These are phyloP conservation scores for Candida boidinii DNA, from an alignment of 805 yeast genomes.

Conservation along the genomic window DNA sequence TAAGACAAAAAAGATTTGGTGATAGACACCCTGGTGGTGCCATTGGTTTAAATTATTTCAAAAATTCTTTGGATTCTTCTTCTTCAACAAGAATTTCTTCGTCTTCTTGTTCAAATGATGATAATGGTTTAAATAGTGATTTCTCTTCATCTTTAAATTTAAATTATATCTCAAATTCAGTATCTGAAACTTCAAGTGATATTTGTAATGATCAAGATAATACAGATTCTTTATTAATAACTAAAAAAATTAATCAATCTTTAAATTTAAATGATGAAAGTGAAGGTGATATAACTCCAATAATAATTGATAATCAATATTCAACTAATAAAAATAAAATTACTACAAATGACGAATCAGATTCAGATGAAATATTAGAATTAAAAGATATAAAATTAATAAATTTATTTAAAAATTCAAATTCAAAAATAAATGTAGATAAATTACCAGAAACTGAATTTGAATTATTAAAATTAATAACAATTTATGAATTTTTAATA, in stretches of 20 bases:
- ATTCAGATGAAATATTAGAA: slow-evolving; percentile 9
- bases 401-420: slow-evolving; percentile 16
- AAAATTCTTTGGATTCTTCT: neutral
- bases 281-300: too few relatives aligned
- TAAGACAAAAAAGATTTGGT: slow-evolving; percentile 51
- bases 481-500: slow-evolving; percentile 27
- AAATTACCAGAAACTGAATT: slow-evolving; percentile 22
- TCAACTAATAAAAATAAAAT: slow-evolving; percentile 4
- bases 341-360: slow-evolving; percentile 10
- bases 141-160: slow-evolving; percentile 8
- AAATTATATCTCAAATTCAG: too few relatives aligned
- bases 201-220: too few relatives aligned
- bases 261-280: too few relatives aligned
- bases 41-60: slow-evolving; percentile 49
- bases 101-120: too few relatives aligned
- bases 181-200: slow-evolving; percentile 10
- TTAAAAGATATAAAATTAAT: slow-evolving; percentile 12
- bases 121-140: slow-evolving; percentile 8
- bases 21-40: slow-evolving; percentile 89
- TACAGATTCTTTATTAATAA: too few relatives aligned
- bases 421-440: slow-evolving; percentile 15
- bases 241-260: too few relatives aligned
- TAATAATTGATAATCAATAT: too few relatives aligned
- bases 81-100: too few relatives aligned
- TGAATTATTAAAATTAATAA: slow-evolving; percentile 25